phyloP scores from a whole-genome alignment of 306 rosid genomes.

The Ceratonia siliqua region DNA sequence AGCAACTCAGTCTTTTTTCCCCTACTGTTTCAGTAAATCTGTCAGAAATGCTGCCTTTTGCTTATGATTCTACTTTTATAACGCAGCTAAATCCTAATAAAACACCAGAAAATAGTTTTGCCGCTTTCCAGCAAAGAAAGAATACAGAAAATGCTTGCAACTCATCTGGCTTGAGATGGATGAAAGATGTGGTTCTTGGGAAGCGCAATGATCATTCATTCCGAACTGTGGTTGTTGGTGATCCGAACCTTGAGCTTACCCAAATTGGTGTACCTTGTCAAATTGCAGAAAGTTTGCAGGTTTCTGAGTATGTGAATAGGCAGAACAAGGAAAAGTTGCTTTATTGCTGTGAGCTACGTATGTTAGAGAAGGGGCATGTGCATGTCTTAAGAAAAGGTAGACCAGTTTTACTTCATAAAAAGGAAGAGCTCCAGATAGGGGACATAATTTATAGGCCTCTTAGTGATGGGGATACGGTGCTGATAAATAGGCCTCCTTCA shows the following conservation, averaged over 20 bases:
- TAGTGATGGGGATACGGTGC: conserved; percentile 69
- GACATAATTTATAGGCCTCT: conserved; percentile 77
- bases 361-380: conserved; percentile 65
- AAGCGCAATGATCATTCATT: conserved; percentile 84
- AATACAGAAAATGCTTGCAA: conserved; percentile 67
- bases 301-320: conserved; percentile 68
- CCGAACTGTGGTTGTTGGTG: conserved; percentile 87
- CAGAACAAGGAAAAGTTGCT: conserved; percentile 63
- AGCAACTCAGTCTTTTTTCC: conserved; percentile 34
- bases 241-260: conserved; percentile 75
- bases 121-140: conserved; percentile 50
- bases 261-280: conserved; percentile 85
- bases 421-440: conserved; percentile 60
- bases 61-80: conserved; percentile 41
- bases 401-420: conserved; percentile 43
- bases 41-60: conserved; percentile 21
- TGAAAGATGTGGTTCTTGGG: conserved; percentile 92
- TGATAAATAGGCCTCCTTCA: conserved; percentile 96
- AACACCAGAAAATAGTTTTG: conserved; percentile 50
- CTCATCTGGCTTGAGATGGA: conserved; percentile 88
- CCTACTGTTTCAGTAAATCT: conserved; percentile 22
- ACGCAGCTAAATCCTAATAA: conserved; percentile 79
- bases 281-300: conserved; percentile 76
- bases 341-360: conserved; percentile 54
- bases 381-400: conserved; percentile 61